Conservation (phyloP, 2,329 filamentous ascomycete genomes). For the Nannizzia gypsea region DNA sequence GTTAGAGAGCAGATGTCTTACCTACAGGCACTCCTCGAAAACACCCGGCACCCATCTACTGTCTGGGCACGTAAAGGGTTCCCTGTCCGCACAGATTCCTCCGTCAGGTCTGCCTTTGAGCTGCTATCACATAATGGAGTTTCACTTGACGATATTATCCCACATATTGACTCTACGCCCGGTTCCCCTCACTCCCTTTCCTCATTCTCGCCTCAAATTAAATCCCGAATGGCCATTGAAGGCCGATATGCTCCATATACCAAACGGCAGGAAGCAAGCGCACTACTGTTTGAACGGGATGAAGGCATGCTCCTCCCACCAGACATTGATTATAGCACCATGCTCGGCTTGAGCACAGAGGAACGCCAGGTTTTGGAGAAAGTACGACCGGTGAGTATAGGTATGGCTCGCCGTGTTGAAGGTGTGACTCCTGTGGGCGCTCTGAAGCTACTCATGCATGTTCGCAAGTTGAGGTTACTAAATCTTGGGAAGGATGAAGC, state of each 20-base stretch:
- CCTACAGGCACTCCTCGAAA: slow-evolving; percentile 50
- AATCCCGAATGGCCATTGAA: slow-evolving; percentile 64
- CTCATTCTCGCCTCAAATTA: slow-evolving; percentile 45
- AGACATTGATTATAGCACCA: slow-evolving; percentile 61
- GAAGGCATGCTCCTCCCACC: slow-evolving; percentile 60
- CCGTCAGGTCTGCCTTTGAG: slow-evolving; percentile 62
- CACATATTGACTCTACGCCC: slow-evolving; percentile 35
- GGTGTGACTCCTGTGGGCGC: slow-evolving; percentile 46
- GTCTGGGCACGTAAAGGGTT: slow-evolving; percentile 63
- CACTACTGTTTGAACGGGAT: slow-evolving; percentile 59
- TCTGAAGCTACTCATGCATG: slow-evolving; percentile 33
- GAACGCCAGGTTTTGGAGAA: slow-evolving; percentile 60
- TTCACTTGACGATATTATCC: slow-evolving; percentile 45
- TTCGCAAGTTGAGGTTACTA: slow-evolving; percentile 19
- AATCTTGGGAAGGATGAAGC: neutral
- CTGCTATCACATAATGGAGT: slow-evolving; percentile 58
- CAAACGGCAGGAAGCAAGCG: slow-evolving; percentile 54
- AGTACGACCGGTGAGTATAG: slow-evolving; percentile 70
- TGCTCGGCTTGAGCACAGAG: slow-evolving; percentile 65
- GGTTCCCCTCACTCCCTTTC: slow-evolving; percentile 36
- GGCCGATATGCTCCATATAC: slow-evolving; percentile 81
- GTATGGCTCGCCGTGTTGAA: slow-evolving; percentile 78
- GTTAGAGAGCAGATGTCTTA: slow-evolving; percentile 56
- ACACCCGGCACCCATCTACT: slow-evolving; percentile 46
- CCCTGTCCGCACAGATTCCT: slow-evolving; percentile 52